These are phyloP conservation scores for Saccharomycopsis fermentans DNA, from an alignment of 805 yeast species.

Conservation along the genomic window DNA sequence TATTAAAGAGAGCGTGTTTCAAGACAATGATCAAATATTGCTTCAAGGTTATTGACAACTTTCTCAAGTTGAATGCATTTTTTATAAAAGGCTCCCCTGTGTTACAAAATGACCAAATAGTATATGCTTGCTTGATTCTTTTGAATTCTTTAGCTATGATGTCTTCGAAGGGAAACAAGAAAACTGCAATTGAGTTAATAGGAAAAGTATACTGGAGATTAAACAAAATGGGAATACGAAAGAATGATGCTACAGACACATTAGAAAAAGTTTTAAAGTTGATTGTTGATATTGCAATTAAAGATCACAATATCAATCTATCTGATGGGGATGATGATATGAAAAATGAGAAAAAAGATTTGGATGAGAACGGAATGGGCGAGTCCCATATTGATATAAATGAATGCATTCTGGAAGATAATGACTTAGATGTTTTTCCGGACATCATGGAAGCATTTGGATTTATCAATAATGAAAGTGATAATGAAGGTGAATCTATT, in stretches of 20 bases:
- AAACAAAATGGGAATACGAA: conserved; percentile 44
- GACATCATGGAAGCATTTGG: not conserved
- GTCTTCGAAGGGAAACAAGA: conserved; percentile 26
- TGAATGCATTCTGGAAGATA: conserved; percentile 8
- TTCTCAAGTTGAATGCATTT: conserved; percentile 35
- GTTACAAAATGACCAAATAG: conserved; percentile 40
- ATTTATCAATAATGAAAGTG: conserved; percentile 2
- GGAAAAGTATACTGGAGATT: conserved; percentile 49
- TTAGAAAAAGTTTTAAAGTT: conserved; percentile 46
- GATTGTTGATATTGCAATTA: conserved; percentile 37
- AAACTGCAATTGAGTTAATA: conserved; percentile 35
- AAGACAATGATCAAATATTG: conserved; percentile 37
- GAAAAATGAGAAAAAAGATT: conserved; percentile 1
- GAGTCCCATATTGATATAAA: conserved; percentile 5
- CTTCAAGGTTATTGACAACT: conserved; percentile 34
- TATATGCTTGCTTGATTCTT: conserved; percentile 44
- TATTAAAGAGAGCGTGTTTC: conserved; percentile 25
- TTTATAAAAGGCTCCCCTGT: conserved; percentile 47
- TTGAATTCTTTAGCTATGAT: conserved; percentile 37
- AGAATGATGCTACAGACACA: conserved; percentile 50
- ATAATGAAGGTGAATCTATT: not conserved
- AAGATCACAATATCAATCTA: conserved; percentile 5
- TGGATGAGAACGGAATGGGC: conserved; percentile 1
- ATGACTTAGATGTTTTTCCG: conserved; percentile 1
- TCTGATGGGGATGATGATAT: conserved; percentile 14